Evolutionary conservation across 805 yeast genomes (phyloP).

Genomic region (Candida parachauliodes): DNA sequence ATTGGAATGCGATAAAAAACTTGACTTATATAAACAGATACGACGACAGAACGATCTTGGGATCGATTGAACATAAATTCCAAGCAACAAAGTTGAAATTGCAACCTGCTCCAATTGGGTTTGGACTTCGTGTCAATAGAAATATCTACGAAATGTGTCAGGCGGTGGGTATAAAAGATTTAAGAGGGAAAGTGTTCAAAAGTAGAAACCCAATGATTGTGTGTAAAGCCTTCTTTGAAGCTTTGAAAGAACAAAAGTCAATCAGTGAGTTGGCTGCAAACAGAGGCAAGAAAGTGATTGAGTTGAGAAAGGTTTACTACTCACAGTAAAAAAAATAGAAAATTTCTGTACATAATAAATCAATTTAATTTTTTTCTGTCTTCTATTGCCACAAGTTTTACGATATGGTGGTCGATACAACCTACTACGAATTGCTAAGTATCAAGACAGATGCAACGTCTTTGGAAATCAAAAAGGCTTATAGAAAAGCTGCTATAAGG

Average conservation of each 20-base stretch:
- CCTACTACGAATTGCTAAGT: constrained; percentile 39
- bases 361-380: background rate
- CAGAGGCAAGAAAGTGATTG: constrained; percentile 93
- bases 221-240: constrained; percentile 84
- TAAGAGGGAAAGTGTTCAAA: constrained; percentile 86
- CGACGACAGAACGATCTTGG: constrained; percentile 87
- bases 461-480: constrained; percentile 43
- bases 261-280: constrained; percentile 84
- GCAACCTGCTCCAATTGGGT: constrained; percentile 88
- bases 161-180: constrained; percentile 90
- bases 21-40: constrained; percentile 77
- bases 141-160: constrained; percentile 87
- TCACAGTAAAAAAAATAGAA: constrained; percentile 30
- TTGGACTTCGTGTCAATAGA: constrained; percentile 89
- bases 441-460: constrained; percentile 35
- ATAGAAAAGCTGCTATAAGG: constrained; percentile 41
- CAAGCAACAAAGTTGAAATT: constrained; percentile 83
- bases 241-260: constrained; percentile 73
- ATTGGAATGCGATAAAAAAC: constrained; percentile 90
- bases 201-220: constrained; percentile 95
- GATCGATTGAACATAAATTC: constrained; percentile 75
- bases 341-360: constrained; percentile 2
- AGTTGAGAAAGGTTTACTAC: constrained; percentile 86
- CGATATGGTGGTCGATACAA: constrained; percentile 42
- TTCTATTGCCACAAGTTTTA: constrained; percentile 4